Evolutionary conservation across 768 basidiomycete genomes (phyloP).

Genomic region (Hypsizygus marmoreus): DNA sequence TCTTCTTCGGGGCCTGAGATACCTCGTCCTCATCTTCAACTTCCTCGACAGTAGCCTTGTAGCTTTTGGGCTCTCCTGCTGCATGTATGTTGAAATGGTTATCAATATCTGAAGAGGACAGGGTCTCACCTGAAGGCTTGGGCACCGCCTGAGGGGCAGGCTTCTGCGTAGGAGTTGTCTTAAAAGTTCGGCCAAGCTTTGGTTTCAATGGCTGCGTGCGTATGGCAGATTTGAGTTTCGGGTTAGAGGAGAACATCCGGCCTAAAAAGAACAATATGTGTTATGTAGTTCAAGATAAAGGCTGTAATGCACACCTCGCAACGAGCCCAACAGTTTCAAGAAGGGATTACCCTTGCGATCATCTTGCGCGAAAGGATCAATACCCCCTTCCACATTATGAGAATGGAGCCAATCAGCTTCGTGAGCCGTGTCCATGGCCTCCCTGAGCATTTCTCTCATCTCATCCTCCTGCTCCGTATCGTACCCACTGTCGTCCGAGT

Average conservation of each 20-base stretch:
- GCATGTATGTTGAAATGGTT: not conserved
- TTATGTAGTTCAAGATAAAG: conserved; percentile 2
- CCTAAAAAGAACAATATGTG: conserved; percentile 38
- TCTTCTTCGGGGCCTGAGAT: conserved; percentile 40
- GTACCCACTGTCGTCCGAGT: conserved; percentile 47
- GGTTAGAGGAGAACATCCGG: conserved; percentile 57
- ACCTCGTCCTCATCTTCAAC: conserved; percentile 69
- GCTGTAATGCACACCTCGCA: conserved; percentile 54
- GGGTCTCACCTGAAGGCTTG: conserved; percentile 6
- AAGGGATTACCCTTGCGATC: conserved; percentile 75
- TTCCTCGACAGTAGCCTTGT: conserved; percentile 65
- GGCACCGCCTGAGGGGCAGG: not conserved
- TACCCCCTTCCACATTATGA: conserved; percentile 34
- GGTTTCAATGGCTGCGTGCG: conserved; percentile 25
- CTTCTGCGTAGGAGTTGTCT: not conserved
- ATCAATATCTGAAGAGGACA: not conserved
- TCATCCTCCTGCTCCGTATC: conserved; percentile 73
- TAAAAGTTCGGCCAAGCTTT: conserved; percentile 8
- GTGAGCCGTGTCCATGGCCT: conserved; percentile 73
- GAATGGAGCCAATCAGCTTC: conserved; percentile 62
- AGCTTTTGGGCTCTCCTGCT: conserved; percentile 29
- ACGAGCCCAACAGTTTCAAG: conserved; percentile 69
- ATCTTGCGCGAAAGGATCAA: conserved; percentile 49
- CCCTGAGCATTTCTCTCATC: conserved; percentile 58
- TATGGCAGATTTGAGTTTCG: conserved; percentile 38